A percentile compares a stretch with the other conserved stretches of the same genome.
phyloP scores from a whole-genome alignment of 208 protist genomes.

The Crithidia fasciculata region DNA sequence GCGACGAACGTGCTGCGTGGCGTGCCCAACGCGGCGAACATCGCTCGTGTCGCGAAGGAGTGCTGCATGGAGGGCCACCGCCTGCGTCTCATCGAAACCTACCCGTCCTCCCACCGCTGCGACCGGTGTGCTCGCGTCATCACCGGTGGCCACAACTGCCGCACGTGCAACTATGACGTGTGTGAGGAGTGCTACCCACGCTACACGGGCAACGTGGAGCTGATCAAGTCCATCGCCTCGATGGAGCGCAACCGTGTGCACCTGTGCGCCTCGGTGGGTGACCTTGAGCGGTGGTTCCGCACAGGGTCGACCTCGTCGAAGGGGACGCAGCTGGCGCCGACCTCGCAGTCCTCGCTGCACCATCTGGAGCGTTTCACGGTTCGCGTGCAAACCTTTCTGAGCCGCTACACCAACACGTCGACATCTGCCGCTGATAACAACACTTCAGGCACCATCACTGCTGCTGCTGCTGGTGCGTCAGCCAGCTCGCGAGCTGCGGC shows the following conservation, averaged over 20 bases:
- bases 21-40: slow-evolving; percentile 13
- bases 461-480: background rate
- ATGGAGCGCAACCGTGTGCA: slow-evolving; percentile 59
- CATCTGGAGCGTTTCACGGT: slow-evolving; percentile 60
- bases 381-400: slow-evolving; percentile 55
- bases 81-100: slow-evolving; percentile 29
- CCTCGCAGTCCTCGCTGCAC: slow-evolving; percentile 60
- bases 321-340: slow-evolving; percentile 63
- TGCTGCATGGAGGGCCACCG: slow-evolving; percentile 70
- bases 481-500: background rate
- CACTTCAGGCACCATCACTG: background rate
- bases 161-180: slow-evolving; percentile 61
- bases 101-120: slow-evolving; percentile 31
- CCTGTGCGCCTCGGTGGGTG: slow-evolving; percentile 72
- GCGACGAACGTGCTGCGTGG: slow-evolving; percentile 12
- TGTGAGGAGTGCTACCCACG: slow-evolving; percentile 54
- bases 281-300: slow-evolving; percentile 86
- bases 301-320: slow-evolving; percentile 79
- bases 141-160: slow-evolving; percentile 47
- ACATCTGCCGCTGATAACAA: background rate
- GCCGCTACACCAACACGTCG: slow-evolving; percentile 26
- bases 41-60: slow-evolving; percentile 30
- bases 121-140: slow-evolving; percentile 44
- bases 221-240: slow-evolving; percentile 23
- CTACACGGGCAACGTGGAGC: slow-evolving; percentile 46